Evolutionary conservation across 192 early-diverging fungal species (phyloP), one percentile per base, ranked within the genome.

Genomic region (Backusella parvicylindrica): DNA sequence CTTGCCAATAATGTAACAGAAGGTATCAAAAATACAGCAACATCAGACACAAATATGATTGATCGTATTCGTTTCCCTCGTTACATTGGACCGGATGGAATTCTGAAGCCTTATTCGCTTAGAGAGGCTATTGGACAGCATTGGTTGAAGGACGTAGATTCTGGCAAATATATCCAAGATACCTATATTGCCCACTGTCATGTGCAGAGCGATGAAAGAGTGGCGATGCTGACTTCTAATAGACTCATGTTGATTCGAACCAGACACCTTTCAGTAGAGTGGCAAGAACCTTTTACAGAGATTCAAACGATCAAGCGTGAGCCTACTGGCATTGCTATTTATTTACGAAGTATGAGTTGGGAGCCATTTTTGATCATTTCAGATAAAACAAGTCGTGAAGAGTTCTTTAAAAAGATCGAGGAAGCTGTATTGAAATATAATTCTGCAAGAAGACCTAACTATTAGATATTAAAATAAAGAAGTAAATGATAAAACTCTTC

Each of bases 21-120:
- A 85, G 94, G 94, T 38, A 98, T 99, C 73, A 89, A 92, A 33
- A 98, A 98, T 82, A 98, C 97, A 6, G 95, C 97, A 0, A 96
- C 94, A 0, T 93, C 93, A 82, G 89, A 90, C 47, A 92, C 92
- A 75, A 89, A 91, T 40, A 92, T 93, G 53, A 84, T 98, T 64
- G 91, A 93, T 70, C 92, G 93, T n/a, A 90, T 93, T 72, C 85
- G 98, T 11, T 84, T 92, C 38, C 98, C 98, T 1, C 89, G 98
- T 30, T 91, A 88, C 70, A 91, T 98, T 41, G 91, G 92, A 35
- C 87, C 91, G 47, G 95, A 96, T 74, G 91, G 92, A 15, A 95
- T 99, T 40, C 81, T 99, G 40, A 76, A 66, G 76, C 87, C 88
- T 0, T 96, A 95, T 82, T 82, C 87, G 38, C 79, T 81, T 6